Evolutionary conservation across 108 stramenopile genomes (phyloP).

Genomic region (Skeletonema marinoi): DNA sequence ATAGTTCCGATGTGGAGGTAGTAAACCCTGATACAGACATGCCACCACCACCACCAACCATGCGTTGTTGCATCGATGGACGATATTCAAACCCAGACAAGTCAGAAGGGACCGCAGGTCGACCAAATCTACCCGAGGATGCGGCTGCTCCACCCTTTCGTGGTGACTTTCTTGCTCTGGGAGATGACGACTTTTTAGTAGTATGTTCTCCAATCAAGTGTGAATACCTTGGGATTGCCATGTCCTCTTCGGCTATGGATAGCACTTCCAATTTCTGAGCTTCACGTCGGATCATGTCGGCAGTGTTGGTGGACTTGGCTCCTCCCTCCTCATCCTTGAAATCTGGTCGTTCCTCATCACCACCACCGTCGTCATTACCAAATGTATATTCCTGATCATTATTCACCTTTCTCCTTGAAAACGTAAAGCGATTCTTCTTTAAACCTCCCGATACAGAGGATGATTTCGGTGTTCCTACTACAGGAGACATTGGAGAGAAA

Average conservation of each 20-base stretch:
- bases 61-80: neutral
- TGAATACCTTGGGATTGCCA: constrained; percentile 36
- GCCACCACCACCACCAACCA: neutral
- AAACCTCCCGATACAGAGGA: neutral
- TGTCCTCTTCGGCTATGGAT: constrained; percentile 42
- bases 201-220: neutral
- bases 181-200: neutral
- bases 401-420: constrained; percentile 19
- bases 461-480: neutral
- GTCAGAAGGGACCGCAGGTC: constrained; percentile 29
- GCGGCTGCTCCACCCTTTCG: constrained; percentile 4
- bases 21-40: constrained; percentile 25
- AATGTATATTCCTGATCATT: constrained; percentile 10
- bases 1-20: constrained; percentile 34
- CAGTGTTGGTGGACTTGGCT: constrained; percentile 9
- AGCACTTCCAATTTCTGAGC: constrained; percentile 43
- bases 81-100: constrained; percentile 45
- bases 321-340: neutral
- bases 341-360: neutral
- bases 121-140: constrained; percentile 34
- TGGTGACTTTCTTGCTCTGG: constrained; percentile 12
- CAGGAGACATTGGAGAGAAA: neutral
- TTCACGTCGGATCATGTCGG: constrained; percentile 21
- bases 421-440: constrained; percentile 37
- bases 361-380: constrained; percentile 1